A percentile compares a stretch with the other conserved stretches of the same genome.
phyloP scores from a whole-genome alignment of 83 land plant genomes.

The Diphasiastrum complanatum region DNA sequence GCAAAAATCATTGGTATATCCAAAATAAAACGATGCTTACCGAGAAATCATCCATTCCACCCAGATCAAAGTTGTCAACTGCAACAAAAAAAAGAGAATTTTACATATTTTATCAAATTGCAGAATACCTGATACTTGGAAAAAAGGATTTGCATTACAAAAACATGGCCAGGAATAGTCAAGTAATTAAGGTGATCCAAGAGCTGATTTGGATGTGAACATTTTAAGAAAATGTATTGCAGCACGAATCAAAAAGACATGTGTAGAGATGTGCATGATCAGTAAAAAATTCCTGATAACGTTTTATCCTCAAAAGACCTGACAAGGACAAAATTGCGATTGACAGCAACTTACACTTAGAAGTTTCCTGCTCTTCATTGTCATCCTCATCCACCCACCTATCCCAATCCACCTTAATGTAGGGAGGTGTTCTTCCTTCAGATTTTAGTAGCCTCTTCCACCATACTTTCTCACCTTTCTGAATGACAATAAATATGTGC shows the following conservation, averaged over 20 bases:
- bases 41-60: slow-evolving; percentile 7
- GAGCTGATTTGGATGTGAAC: not conserved
- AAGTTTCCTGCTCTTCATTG: slow-evolving; percentile 7
- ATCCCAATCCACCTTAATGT: slow-evolving; percentile 10
- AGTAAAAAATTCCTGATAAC: not conserved
- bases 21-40: not conserved
- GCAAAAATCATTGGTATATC: not conserved
- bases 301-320: not conserved
- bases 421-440: slow-evolving; percentile 10
- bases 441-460: slow-evolving; percentile 6
- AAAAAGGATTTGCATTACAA: no score
- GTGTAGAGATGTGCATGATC: not conserved
- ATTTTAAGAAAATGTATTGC: not conserved
- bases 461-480: slow-evolving; percentile 12
- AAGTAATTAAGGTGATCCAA: not conserved
- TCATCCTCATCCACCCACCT: slow-evolving; percentile 15
- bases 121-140: no score
- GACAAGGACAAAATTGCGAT: not conserved
- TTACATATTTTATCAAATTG: no score
- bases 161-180: not conserved
- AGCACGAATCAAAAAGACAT: not conserved
- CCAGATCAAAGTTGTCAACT: slow-evolving; percentile 9
- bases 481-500: slow-evolving; percentile 2
- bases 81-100: no score
- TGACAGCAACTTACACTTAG: not conserved